Conservation (phyloP, 345 rosid genomes). For the Syzygium grande region DNA sequence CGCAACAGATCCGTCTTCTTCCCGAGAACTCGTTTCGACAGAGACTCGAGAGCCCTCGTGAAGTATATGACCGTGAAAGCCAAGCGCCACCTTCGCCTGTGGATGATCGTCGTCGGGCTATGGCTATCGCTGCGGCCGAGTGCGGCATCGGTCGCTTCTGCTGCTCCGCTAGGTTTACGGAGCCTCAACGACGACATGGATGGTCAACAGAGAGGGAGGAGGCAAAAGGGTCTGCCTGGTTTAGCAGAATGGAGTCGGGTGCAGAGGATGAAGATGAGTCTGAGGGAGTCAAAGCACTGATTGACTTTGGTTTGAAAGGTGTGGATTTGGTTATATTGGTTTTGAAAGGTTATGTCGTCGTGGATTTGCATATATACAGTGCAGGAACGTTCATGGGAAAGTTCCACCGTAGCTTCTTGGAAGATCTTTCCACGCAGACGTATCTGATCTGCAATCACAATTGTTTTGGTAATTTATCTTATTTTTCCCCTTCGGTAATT, state of each 20-base stretch:
- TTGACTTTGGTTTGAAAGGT: neutral
- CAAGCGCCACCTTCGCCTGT: constrained; percentile 31
- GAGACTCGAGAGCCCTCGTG: neutral
- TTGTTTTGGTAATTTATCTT: neutral
- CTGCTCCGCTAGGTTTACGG: neutral
- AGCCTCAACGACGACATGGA: neutral
- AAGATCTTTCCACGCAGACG: neutral
- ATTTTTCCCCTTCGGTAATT: neutral
- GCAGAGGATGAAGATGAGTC: neutral
- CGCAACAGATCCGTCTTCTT: neutral
- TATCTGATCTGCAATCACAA: neutral
- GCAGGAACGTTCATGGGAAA: neutral
- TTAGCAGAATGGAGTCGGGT: neutral
- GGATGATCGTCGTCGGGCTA: neutral
- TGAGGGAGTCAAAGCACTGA: neutral
- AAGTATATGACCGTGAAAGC: constrained; percentile 44
- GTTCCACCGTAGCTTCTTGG: neutral
- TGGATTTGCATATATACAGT: neutral
- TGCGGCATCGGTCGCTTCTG: too few relatives aligned
- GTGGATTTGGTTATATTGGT: neutral
- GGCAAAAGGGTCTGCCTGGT: neutral
- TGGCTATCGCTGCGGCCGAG: too few relatives aligned
- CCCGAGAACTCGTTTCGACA: neutral
- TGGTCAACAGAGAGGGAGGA: neutral
- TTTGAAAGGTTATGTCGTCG: neutral